These are phyloP conservation scores for Aspergillus diversus DNA, from an alignment of 495 filamentous ascomycete genomes.

Conservation along the genomic window DNA sequence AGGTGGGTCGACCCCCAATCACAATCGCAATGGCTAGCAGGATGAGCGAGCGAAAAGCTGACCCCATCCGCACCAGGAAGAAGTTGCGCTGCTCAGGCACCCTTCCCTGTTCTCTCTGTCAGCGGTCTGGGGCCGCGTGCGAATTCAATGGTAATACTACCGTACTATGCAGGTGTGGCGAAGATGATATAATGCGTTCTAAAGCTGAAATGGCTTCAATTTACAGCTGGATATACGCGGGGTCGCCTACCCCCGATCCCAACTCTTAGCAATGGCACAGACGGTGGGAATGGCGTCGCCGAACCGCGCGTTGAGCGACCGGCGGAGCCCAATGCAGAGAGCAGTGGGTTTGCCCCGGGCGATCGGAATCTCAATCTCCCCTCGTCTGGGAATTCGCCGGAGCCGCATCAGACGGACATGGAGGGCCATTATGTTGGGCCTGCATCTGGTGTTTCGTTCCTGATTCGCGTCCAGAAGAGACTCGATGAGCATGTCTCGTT, in stretches of 20 bases:
- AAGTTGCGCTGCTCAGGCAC: conserved; percentile 40
- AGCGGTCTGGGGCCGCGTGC: conserved; percentile 22
- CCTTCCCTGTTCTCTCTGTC: conserved; percentile 30
- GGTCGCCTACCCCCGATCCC: conserved; percentile 29
- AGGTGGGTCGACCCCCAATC: conserved; percentile 17
- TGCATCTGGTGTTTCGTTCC: conserved; percentile 38
- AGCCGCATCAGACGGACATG: conserved; percentile 36
- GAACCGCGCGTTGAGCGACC: not conserved
- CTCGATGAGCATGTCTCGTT: conserved; percentile 31
- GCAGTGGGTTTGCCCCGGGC: not conserved
- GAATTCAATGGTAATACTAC: conserved; percentile 14
- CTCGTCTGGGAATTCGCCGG: conserved; percentile 31
- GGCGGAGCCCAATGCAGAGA: not conserved
- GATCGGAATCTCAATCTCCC: conserved; percentile 7
- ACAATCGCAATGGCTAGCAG: not conserved
- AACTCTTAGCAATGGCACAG: not conserved
- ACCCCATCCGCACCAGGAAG: conserved; percentile 21
- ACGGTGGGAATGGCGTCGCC: not conserved
- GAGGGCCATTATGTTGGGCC: conserved; percentile 43
- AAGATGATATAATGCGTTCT: too few species aligned
- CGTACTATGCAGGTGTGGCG: too few species aligned
- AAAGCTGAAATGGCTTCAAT: too few species aligned
- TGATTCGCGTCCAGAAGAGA: conserved; percentile 36
- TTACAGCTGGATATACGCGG: conserved; percentile 30
- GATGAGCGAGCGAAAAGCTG: not conserved